Evolutionary conservation across 176 grass and related monocot genomes (phyloP).

Genomic region (Triticum dicoccoides): DNA sequence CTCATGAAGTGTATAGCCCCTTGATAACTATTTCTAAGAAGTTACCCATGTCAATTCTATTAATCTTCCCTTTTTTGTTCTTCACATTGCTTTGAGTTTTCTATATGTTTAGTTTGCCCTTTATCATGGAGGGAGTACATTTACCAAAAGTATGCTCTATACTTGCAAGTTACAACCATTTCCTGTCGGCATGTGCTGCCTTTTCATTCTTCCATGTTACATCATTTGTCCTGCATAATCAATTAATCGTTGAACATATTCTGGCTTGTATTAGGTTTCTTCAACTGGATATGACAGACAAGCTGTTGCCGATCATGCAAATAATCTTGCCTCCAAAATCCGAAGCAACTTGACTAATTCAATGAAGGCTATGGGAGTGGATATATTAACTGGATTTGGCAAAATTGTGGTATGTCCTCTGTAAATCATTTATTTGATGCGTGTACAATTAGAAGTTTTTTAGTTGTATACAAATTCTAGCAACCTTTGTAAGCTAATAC

Average conservation of each 20-base stretch:
- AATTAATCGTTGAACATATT: slow-evolving; percentile 11
- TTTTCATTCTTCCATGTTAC: not conserved
- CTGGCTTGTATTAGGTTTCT: slow-evolving; percentile 55
- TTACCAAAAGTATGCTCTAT: not conserved
- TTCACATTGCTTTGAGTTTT: not conserved
- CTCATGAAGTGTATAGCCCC: not conserved
- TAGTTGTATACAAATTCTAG: not conserved
- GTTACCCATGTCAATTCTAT: not conserved
- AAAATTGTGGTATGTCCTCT: slow-evolving; percentile 68
- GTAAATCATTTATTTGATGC: slow-evolving; percentile 15
- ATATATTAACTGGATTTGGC: slow-evolving; percentile 82
- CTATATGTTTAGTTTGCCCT: slow-evolving; percentile 5
- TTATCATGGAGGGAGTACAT: not conserved
- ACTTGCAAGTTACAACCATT: slow-evolving; percentile 17
- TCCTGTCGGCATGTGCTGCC: not conserved
- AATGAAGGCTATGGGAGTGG: slow-evolving; percentile 81
- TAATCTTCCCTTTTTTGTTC: not conserved
- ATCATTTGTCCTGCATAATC: slow-evolving; percentile 15
- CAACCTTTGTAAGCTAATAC: not conserved
- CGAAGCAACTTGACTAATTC: slow-evolving; percentile 93
- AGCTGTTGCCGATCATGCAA: slow-evolving; percentile 91
- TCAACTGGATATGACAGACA: slow-evolving; percentile 84
- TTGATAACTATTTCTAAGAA: not conserved
- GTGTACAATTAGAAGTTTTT: not conserved
- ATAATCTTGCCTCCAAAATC: slow-evolving; percentile 90